Evolutionary conservation across 129 eudicot genomes (phyloP).

Genomic region (Artemisia annua): DNA sequence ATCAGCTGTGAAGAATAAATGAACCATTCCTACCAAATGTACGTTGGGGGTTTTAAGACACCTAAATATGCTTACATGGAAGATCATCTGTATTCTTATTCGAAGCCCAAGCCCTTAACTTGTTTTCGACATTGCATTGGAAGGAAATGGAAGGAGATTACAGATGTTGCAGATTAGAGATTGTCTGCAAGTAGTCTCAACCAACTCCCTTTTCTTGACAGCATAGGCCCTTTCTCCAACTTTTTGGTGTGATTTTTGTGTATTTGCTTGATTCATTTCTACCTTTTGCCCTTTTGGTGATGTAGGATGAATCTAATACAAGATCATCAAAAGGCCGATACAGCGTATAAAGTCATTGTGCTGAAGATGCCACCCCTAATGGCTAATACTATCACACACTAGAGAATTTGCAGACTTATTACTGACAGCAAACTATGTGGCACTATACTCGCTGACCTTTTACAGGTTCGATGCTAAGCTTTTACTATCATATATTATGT

Average conservation of each 20-base stretch:
- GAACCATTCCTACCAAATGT: too few relatives aligned
- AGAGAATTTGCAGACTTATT: too few relatives aligned
- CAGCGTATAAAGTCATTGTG: constrained; percentile 17
- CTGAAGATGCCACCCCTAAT: not conserved
- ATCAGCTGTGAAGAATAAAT: too few relatives aligned
- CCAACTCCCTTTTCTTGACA: not conserved
- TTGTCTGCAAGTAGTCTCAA: constrained; percentile 60
- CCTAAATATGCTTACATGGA: too few relatives aligned
- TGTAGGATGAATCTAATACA: constrained; percentile 35
- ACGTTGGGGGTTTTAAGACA: too few relatives aligned
- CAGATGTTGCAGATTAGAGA: constrained; percentile 66
- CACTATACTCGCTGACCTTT: too few relatives aligned
- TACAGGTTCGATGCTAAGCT: too few relatives aligned
- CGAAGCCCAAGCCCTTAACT: too few relatives aligned
- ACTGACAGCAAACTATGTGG: too few relatives aligned
- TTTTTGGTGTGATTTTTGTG: not conserved
- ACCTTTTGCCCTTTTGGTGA: not conserved
- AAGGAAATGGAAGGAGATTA: constrained; percentile 87
- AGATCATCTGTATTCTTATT: too few relatives aligned
- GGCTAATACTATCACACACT: too few relatives aligned
- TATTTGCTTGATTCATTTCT: not conserved
- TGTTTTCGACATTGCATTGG: constrained; percentile 28
- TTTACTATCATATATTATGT: too few relatives aligned
- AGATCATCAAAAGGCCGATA: constrained; percentile 32
- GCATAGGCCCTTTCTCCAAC: not conserved